phyloP scores from a whole-genome alignment of 345 rosid species.

The Cardamine resedifolia region DNA sequence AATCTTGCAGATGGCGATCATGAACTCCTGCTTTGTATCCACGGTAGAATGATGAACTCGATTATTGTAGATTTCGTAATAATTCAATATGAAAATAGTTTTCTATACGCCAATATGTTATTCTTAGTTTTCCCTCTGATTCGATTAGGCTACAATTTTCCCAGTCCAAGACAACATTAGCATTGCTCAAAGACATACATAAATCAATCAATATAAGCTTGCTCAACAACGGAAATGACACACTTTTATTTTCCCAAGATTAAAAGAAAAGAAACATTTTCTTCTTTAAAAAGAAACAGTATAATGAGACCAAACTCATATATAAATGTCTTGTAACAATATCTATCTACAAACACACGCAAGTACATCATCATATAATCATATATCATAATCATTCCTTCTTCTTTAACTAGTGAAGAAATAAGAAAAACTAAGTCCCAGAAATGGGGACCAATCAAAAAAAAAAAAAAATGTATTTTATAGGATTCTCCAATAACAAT shows the following conservation, averaged over 20 bases:
- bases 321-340: conserved; percentile 12
- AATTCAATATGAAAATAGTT: no score
- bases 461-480: background rate
- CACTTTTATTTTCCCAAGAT: background rate
- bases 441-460: conserved; percentile 30
- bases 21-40: no score
- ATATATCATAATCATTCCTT: background rate
- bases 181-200: no score
- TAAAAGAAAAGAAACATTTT: background rate
- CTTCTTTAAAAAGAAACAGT: background rate
- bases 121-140: no score
- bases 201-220: no score
- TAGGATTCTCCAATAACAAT: conserved; percentile 12
- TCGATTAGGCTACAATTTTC: no score
- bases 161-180: background rate
- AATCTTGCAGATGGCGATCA: no score
- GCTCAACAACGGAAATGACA: background rate
- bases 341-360: conserved; percentile 38
- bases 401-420: conserved; percentile 1
- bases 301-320: conserved; percentile 9
- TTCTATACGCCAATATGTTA: no score
- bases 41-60: no score
- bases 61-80: no score
- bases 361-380: conserved; percentile 27
- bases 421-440: conserved; percentile 25